Percentiles rank a stretch among this genome's conserved stretches.
Conservation (phyloP, 257 asterid species). For the Solanum virginianum region DNA sequence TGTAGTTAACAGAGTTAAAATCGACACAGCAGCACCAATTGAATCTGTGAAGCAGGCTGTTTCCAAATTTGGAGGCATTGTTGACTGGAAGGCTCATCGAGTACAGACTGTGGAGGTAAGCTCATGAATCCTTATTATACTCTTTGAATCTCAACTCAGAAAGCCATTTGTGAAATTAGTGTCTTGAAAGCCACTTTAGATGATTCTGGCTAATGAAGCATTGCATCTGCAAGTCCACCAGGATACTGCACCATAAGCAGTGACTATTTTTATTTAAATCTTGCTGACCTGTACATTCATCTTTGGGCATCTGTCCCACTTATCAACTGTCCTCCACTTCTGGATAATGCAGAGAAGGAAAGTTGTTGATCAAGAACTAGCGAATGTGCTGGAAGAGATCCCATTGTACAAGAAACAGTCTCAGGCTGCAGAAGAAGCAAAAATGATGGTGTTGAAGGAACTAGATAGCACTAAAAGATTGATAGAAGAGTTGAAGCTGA, state of each 20-base stretch:
- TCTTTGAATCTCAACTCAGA: background rate
- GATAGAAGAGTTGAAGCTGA: slow-evolving; percentile 82
- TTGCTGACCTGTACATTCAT: background rate
- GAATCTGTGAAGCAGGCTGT: slow-evolving; percentile 98
- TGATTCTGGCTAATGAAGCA: background rate
- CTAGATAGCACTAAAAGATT: slow-evolving; percentile 71
- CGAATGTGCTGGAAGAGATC: slow-evolving; percentile 63
- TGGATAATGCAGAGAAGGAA: slow-evolving; percentile 60
- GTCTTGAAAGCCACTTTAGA: background rate
- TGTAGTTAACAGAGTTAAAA: slow-evolving; percentile 25
- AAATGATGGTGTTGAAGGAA: slow-evolving; percentile 52
- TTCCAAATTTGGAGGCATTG: slow-evolving; percentile 92
- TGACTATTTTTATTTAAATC: background rate
- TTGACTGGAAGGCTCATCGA: slow-evolving; percentile 98
- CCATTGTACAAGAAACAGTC: slow-evolving; percentile 61
- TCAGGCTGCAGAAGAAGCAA: slow-evolving; percentile 65
- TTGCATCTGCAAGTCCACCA: background rate
- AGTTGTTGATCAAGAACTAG: slow-evolving; percentile 72
- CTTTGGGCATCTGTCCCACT: background rate
- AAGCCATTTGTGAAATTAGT: background rate
- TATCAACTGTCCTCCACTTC: background rate
- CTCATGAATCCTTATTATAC: background rate
- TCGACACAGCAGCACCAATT: slow-evolving; percentile 85
- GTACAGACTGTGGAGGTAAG: slow-evolving; percentile 79
- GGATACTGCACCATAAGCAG: background rate